Conservation (phyloP, 169 alveolate species). For the Neospora caninum region DNA sequence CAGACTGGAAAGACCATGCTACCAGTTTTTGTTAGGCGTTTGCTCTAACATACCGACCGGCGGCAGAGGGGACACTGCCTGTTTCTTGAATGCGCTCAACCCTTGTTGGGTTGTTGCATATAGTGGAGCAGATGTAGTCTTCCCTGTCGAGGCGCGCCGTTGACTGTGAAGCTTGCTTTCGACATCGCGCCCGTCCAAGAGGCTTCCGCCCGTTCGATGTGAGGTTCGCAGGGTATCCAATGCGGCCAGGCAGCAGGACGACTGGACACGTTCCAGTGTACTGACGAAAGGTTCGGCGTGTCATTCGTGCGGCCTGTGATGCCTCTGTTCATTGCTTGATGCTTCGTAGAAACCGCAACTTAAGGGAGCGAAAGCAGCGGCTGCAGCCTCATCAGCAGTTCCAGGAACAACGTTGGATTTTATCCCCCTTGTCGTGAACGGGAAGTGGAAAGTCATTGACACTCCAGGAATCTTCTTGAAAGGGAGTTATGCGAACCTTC, state of each 20-base stretch:
- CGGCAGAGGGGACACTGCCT: too few species aligned
- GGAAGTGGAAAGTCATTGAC: conserved; percentile 28
- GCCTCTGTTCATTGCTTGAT: too few species aligned
- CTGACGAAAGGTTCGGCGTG: background rate
- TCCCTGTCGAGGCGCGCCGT: too few species aligned
- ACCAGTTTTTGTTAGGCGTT: background rate
- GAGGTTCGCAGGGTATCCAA: too few species aligned
- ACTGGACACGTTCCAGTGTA: too few species aligned
- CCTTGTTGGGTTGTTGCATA: too few species aligned
- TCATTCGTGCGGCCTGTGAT: background rate
- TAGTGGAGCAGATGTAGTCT: too few species aligned
- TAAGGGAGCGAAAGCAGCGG: conserved; percentile 8
- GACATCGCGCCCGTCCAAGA: too few species aligned
- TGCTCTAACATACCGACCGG: background rate
- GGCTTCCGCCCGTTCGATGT: too few species aligned
- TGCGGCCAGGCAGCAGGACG: too few species aligned
- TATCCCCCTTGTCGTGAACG: background rate
- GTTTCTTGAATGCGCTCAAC: too few species aligned
- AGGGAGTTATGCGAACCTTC: conserved; percentile 15
- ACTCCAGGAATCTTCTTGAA: conserved; percentile 23
- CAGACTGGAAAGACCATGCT: background rate
- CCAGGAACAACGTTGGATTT: conserved; percentile 33
- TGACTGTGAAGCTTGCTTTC: too few species aligned
- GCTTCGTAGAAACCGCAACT: background rate
- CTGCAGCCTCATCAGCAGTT: conserved; percentile 5